Evolutionary conservation across 2,329 filamentous ascomycete genomes (phyloP), one percentile per base, ranked within the genome.

Genomic region (Hypoxylon sp.): DNA sequence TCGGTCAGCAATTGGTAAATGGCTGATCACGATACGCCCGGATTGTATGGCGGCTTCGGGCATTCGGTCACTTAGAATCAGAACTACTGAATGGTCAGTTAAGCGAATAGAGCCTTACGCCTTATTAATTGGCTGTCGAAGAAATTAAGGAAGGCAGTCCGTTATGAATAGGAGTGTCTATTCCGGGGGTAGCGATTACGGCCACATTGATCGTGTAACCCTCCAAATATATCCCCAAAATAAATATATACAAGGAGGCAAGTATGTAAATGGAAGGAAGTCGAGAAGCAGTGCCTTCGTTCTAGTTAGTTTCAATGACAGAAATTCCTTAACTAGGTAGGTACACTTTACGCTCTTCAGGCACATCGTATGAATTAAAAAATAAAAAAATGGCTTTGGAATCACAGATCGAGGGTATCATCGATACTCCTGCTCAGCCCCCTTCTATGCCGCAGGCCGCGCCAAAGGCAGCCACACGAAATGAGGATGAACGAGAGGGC

Each of bases 301-400:
- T 19, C 7, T 23, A 25, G 23, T 13, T 46, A 1, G 11, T 23
- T 25, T 23, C 21, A 46, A 9, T 7, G n/a, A 41, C n/a, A 41
- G 36, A 41, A 17, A 5, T 3, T 9, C 19, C 6, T 17, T 41
- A 17, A 2, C 23, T 23, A n/a, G n/a, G n/a, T 23, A 23, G 5
- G 23, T 9, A 17, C 6, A 41, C 6, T 7, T 45, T 32, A 7
- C 28, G 3, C 10, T 32, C 17, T 17, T 5, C 3, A 17, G 10
- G 19, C 3, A 14, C 3, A 50, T n/a, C 23, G 2, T 3, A 48
- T 11, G 19, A 14, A 28, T 10, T 23, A 2, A 19, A 2, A 19
- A 23, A 23, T 23, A 23, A 23, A 23, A 49, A 52, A 7, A 61
- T 65, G 57, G 19, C 51, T 21, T 38, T 32, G 17, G 58, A 46